Conservation (phyloP, 257 asterid genomes). For the Jaltomata sinuosa region DNA sequence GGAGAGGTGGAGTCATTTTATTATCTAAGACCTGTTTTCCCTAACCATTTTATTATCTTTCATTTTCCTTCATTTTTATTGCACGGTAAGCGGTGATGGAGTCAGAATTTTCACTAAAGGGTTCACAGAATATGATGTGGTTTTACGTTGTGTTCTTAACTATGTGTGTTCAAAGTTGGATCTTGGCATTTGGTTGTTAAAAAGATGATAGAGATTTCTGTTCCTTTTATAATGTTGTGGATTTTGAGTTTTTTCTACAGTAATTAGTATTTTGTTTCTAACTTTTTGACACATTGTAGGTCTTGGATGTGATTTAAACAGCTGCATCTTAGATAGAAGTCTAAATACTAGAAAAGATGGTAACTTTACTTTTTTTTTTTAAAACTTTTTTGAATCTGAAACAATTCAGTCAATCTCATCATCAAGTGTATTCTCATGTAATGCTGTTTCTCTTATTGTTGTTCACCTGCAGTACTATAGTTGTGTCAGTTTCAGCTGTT, state of each 20-base stretch:
- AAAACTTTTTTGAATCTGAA: neutral
- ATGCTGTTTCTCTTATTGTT: neutral
- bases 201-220: neutral
- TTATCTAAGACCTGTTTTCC: neutral
- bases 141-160: neutral
- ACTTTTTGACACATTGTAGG: neutral
- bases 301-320: neutral
- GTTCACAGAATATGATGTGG: neutral
- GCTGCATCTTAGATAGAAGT: neutral
- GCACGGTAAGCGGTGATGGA: neutral
- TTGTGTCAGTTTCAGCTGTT: neutral
- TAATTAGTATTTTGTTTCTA: neutral
- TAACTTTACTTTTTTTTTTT: neutral
- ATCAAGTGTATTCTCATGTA: neutral
- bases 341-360: neutral
- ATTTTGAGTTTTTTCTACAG: neutral
- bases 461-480: neutral
- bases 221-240: neutral
- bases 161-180: neutral
- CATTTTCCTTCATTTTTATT: neutral
- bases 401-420: neutral
- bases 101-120: too few species aligned
- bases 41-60: neutral
- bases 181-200: neutral
- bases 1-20: neutral